These are phyloP conservation scores for Talaromyces rugulosus DNA, from an alignment of 2,329 filamentous ascomycete species.

Conservation along the genomic window DNA sequence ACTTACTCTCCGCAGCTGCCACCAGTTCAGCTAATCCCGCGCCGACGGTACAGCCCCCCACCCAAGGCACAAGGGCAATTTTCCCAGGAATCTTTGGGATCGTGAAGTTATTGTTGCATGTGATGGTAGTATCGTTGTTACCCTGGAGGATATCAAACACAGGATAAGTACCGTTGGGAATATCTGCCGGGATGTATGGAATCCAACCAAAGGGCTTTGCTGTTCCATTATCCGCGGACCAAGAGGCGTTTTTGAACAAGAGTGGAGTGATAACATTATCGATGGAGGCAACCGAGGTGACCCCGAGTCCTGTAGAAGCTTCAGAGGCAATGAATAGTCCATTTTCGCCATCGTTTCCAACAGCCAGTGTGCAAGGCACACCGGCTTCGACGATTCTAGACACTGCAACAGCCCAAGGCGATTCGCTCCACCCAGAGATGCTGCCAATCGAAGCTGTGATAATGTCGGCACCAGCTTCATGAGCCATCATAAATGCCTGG, in stretches of 20 bases:
- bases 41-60: conserved; percentile 51
- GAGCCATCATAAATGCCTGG: conserved; percentile 57
- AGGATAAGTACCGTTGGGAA: conserved; percentile 37
- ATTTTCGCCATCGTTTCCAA: conserved; percentile 48
- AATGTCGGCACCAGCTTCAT: conserved; percentile 50
- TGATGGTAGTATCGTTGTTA: conserved; percentile 46
- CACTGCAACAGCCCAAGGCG: conserved; percentile 14
- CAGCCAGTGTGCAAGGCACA: conserved; percentile 18
- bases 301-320: conserved; percentile 40
- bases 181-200: conserved; percentile 29
- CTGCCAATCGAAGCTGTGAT: conserved; percentile 35
- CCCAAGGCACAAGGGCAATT: conserved; percentile 59
- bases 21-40: conserved; percentile 52
- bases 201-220: conserved; percentile 29
- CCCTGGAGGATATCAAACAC: conserved; percentile 41
- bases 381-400: conserved; percentile 12
- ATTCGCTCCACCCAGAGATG: conserved; percentile 29
- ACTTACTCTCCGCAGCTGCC: conserved; percentile 53
- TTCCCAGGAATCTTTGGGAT: conserved; percentile 54
- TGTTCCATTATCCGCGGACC: conserved; percentile 21
- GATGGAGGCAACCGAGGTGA: conserved; percentile 45
- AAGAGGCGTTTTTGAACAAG: conserved; percentile 22
- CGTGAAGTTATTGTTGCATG: conserved; percentile 50
- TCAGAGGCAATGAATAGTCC: conserved; percentile 47
- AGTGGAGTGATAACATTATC: conserved; percentile 31